phyloP scores from a whole-genome alignment of 176 grass and related monocot genomes.

The Dendrocalamus sinicus region DNA sequence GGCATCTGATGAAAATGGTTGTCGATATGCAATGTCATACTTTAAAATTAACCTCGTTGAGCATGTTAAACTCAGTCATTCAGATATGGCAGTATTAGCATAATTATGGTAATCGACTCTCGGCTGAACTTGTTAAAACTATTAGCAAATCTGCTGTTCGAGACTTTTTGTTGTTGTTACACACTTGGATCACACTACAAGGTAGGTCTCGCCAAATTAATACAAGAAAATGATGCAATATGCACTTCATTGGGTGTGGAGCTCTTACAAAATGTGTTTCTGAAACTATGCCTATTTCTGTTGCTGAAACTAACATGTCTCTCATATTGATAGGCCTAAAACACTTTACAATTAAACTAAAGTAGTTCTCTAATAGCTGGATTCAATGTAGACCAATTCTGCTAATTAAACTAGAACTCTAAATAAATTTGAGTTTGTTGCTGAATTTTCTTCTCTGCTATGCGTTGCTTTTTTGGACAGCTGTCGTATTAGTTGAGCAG shows the following conservation, averaged over 20 bases:
- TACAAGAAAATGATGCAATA: not conserved
- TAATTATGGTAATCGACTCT: no score
- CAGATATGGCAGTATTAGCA: no score
- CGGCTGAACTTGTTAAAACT: no score
- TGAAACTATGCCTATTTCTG: not conserved
- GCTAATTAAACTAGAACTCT: not conserved
- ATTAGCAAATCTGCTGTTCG: not conserved
- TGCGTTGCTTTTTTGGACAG: not conserved
- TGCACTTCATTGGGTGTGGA: not conserved
- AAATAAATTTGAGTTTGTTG: not conserved
- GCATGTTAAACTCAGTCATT: no score
- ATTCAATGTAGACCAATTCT: not conserved
- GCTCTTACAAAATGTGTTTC: not conserved
- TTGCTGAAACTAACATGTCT: not conserved
- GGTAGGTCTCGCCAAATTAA: not conserved
- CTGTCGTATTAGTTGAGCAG: not conserved
- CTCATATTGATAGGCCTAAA: not conserved
- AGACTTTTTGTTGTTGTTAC: not conserved
- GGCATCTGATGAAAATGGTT: no score
- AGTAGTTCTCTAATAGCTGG: not conserved
- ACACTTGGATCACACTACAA: not conserved
- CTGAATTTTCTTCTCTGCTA: not conserved
- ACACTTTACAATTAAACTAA: conserved; percentile 12
- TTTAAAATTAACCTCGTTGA: no score
- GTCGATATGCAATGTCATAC: no score